These are phyloP conservation scores for Apostasia ramifera DNA, from an alignment of 106 monocot species.

Conservation along the genomic window DNA sequence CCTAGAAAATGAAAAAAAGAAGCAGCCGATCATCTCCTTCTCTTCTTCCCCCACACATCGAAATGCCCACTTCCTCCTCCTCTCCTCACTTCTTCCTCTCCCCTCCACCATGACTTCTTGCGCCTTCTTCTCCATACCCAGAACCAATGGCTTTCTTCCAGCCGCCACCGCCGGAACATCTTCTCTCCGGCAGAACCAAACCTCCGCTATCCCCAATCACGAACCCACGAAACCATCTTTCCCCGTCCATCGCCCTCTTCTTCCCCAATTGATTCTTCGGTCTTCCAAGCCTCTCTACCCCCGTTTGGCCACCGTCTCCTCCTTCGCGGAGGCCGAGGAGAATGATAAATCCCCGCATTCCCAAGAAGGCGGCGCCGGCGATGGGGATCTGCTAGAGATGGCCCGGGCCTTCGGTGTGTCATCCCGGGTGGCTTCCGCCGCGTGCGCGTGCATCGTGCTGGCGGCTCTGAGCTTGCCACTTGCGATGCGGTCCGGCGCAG, in stretches of 20 bases:
- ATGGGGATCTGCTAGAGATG: conserved; percentile 43
- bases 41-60: conserved; percentile 4
- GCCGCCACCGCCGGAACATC: neutral
- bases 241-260: neutral
- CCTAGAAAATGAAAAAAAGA: neutral
- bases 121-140: conserved; percentile 27
- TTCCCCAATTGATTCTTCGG: neutral
- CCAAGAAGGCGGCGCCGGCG: neutral
- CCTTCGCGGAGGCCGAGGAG: conserved; percentile 37
- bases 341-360: neutral
- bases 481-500: conserved; percentile 44
- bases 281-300: neutral
- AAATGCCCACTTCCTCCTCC: neutral
- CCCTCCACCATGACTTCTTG: conserved; percentile 17
- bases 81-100: neutral
- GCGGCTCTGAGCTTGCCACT: conserved; percentile 71
- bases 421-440: conserved; percentile 49
- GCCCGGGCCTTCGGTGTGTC: conserved; percentile 83
- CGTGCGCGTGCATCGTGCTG: conserved; percentile 54
- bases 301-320: conserved; percentile 38
- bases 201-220: neutral
- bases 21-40: conserved; percentile 8
- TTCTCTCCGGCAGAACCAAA: neutral
- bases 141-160: neutral
- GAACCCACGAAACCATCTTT: neutral